Percentiles rank a stretch among this genome's conserved stretches.
phyloP scores from a whole-genome alignment of 2,329 filamentous ascomycete species.

The Alternaria triticimaculans region DNA sequence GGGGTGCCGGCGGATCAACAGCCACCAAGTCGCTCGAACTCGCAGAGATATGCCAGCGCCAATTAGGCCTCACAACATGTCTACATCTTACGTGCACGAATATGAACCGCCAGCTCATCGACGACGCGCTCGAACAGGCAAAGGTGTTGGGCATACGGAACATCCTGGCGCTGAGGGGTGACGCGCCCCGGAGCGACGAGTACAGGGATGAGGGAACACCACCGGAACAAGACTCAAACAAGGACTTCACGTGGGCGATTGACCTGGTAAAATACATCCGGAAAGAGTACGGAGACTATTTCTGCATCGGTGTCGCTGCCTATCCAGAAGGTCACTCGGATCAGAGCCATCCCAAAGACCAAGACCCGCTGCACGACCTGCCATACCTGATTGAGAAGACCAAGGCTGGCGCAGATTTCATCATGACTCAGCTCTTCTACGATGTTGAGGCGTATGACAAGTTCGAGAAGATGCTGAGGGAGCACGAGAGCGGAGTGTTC shows the following conservation, averaged over 20 bases:
- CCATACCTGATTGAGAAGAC: conserved; percentile 91
- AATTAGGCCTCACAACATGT: conserved; percentile 91
- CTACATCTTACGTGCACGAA: conserved; percentile 97
- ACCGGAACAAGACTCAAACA: conserved; percentile 67
- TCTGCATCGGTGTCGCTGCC: conserved; percentile 91
- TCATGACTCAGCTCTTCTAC: conserved; percentile 99
- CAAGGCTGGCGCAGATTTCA: conserved; percentile 90
- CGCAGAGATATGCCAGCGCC: conserved; percentile 92
- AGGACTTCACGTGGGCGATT: conserved; percentile 85
- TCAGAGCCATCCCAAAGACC: conserved; percentile 83
- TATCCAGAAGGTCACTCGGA: conserved; percentile 97
- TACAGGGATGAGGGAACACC: conserved; percentile 73
- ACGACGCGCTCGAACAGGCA: conserved; percentile 87
- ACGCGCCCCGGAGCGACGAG: conserved; percentile 87
- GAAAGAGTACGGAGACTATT: conserved; percentile 87
- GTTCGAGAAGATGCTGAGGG: conserved; percentile 78
- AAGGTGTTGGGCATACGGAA: conserved; percentile 91
- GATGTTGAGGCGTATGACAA: conserved; percentile 80
- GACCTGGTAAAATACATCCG: conserved; percentile 91
- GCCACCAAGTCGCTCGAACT: conserved; percentile 90
- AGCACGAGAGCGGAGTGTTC: conserved; percentile 84
- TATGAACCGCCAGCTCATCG: conserved; percentile 86
- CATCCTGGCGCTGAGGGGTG: conserved; percentile 88
- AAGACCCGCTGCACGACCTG: conserved; percentile 71
- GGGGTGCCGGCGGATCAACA: conserved; percentile 95